Evolutionary conservation across 768 basidiomycete species (phyloP), one percentile per base, ranked within the genome.

Genomic region (Hypsizygus marmoreus): DNA sequence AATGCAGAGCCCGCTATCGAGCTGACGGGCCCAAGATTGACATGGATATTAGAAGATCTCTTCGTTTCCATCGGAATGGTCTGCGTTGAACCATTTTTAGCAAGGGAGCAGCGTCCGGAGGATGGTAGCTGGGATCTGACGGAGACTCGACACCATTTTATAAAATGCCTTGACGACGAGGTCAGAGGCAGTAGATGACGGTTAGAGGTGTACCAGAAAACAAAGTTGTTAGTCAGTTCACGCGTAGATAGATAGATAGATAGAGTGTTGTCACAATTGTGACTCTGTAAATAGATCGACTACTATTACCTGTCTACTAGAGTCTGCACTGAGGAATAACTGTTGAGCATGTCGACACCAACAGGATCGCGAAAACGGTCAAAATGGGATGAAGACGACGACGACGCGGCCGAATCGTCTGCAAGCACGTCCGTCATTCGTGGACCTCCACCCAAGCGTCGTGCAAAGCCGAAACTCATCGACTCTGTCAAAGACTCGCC

Each of bases 1-100:
- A 99, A 99, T 61, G 84, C 95, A 5, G 94, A 95, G 53, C 95
- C 97, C 1, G 97, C 97, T 33, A 95, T 98, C 47, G 91, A 94
- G 58, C 78, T 95, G 43, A 95, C 95, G 0, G 97, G 95, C 1
- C 77, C 84, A 26, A 77, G 92, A 22, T 68, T 97, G 26, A 78
- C 81, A 13, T 88, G 88, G 79, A 81, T 94, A 34, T 68, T 97
- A 42, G 80, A 86, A 55, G 87, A 89, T 53, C 70, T 97, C 42
- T 95, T 97, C 69, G 68, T 69, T 25, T 76, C 81, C 1, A 87
- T 91, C 13, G 82, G 81, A 1, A 68, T 76, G 50, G 75, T 82
- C 19, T 86, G 84, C 54, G 75, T 95, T 2, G 72, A 72, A 40
- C 90, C 93, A 1, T 95, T 86, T 60, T 73, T 84, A 50, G 52